Conservation (phyloP, 2,329 filamentous ascomycete species). For the Fusarium sp. region DNA sequence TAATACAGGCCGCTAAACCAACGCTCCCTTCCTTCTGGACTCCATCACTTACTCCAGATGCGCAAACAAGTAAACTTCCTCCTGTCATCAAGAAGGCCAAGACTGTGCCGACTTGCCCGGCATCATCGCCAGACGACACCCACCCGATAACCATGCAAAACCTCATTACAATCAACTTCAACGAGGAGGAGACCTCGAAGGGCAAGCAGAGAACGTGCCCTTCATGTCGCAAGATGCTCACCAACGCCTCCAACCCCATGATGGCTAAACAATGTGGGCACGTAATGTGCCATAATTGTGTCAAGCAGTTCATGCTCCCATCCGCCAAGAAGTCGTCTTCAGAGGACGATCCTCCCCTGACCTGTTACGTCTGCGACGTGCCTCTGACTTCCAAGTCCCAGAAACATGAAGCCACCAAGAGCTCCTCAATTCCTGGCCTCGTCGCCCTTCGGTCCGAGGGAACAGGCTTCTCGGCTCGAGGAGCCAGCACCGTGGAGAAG, state of each 20-base stretch:
- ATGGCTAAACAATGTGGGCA: conserved; percentile 90
- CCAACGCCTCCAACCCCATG: conserved; percentile 82
- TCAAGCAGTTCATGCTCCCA: conserved; percentile 80
- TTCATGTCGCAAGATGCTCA: conserved; percentile 81
- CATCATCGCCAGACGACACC: conserved; percentile 68
- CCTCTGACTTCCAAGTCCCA: conserved; percentile 67
- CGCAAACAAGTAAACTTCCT: conserved; percentile 57
- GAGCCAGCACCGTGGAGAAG: conserved; percentile 81
- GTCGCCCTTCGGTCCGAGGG: conserved; percentile 85
- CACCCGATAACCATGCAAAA: conserved; percentile 81
- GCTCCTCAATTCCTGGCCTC: conserved; percentile 72
- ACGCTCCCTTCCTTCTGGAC: conserved; percentile 91
- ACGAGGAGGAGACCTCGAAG: conserved; percentile 66
- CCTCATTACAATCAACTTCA: conserved; percentile 78
- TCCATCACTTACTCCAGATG: conserved; percentile 76
- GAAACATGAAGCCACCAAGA: conserved; percentile 55
- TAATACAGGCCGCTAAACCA: conserved; percentile 64
- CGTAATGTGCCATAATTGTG: conserved; percentile 85
- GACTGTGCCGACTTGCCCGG: conserved; percentile 76
- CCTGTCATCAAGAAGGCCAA: conserved; percentile 69
- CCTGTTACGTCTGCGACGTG: conserved; percentile 86
- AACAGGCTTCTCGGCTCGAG: conserved; percentile 91
- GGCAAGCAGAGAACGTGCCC: conserved; percentile 70
- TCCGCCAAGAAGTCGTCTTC: conserved; percentile 51
- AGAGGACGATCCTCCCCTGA: conserved; percentile 56